Base-by-base conservation (phyloP, 2,329 filamentous ascomycete genomes). In the Aspergillus clavatus region DNA sequence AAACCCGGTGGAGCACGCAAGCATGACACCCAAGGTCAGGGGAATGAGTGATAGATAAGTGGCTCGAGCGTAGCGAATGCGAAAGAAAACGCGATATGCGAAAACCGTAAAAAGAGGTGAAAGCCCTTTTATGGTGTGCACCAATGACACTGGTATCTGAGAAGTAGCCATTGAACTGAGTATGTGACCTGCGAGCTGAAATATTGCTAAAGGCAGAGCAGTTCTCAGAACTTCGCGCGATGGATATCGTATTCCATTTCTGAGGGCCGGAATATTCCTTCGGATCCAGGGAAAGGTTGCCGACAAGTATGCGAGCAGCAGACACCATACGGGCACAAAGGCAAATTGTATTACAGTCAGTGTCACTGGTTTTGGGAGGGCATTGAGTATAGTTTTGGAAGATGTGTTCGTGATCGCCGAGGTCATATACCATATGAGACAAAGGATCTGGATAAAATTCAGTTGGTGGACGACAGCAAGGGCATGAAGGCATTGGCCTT, bases 51-150 rank as follows among this genome's bases (percentile, higher is more conserved):
- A 95, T 40, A 90, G 71, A 66, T 95, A 98, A 2, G 91, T 97
- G 5, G 89, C 82, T 26, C 77, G 76, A 1, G 89, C 89, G 67
- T 98, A 97, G 54, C 81, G 83, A 50, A 97, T 94, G 58, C 89
- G 79, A 71, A 91, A 95, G 62, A 96, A 77, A 54, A 95, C 70
- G 43, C 93, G 84, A 65, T 98, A 98, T 42, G 93, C 93, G 44
- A 95, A 69, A 33, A 98, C 93, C 0, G 93, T 98, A 66, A 98
- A 94, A 6, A 98, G 76, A 3, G 93, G 93, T 2, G 91, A 97
- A 21, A 98, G 81, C 6, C 93, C 93, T 72, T 98, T 98, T 71
- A 98, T 97, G 1, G 93, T 98, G 69, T 98, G 93, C 3, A 98
- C 93, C 27, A 98, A 79, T 5, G 93, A 97, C 1, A 98, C 93